phyloP scores from a whole-genome alignment of 2,329 filamentous ascomycete species.

The Onygenales sp. region DNA sequence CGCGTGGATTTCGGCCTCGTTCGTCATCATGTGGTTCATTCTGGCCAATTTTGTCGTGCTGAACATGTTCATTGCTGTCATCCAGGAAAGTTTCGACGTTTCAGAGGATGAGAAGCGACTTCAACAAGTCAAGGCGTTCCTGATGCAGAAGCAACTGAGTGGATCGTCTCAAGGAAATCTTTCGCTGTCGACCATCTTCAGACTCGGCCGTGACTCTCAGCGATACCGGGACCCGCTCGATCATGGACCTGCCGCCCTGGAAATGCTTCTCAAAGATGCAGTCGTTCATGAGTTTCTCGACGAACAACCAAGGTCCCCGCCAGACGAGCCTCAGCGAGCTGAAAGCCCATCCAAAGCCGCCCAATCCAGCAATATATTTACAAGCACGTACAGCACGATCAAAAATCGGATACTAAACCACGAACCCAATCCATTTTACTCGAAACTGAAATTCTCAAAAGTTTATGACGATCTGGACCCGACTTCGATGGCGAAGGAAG shows the following conservation, averaged over 20 bases:
- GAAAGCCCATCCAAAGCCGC: conserved; percentile 28
- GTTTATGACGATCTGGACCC: conserved; percentile 74
- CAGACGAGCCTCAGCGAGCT: conserved; percentile 19
- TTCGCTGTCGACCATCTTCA: conserved; percentile 61
- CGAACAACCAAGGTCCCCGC: conserved; percentile 42
- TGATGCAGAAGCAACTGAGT: conserved; percentile 81
- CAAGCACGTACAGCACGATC: conserved; percentile 53
- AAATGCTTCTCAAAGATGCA: conserved; percentile 93
- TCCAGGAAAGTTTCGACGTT: conserved; percentile 98
- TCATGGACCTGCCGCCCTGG: conserved; percentile 82
- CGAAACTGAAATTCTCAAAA: conserved; percentile 60
- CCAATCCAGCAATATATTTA: conserved; percentile 50
- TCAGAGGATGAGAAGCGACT: conserved; percentile 96
- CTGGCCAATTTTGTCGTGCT: conserved; percentile 89
- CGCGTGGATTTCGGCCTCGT: conserved; percentile 86
- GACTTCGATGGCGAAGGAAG: conserved; percentile 79
- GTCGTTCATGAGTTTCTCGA: conserved; percentile 93
- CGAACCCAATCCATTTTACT: conserved; percentile 94
- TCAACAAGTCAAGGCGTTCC: conserved; percentile 89
- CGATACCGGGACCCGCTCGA: conserved; percentile 71
- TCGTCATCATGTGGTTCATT: conserved; percentile 93
- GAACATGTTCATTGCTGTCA: conserved; percentile 99
- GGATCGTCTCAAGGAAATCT: conserved; percentile 60
- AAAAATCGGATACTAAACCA: conserved; percentile 48
- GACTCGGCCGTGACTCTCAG: conserved; percentile 52